phyloP scores from a whole-genome alignment of 2,329 filamentous ascomycete genomes.

The Cercospora sesami region DNA sequence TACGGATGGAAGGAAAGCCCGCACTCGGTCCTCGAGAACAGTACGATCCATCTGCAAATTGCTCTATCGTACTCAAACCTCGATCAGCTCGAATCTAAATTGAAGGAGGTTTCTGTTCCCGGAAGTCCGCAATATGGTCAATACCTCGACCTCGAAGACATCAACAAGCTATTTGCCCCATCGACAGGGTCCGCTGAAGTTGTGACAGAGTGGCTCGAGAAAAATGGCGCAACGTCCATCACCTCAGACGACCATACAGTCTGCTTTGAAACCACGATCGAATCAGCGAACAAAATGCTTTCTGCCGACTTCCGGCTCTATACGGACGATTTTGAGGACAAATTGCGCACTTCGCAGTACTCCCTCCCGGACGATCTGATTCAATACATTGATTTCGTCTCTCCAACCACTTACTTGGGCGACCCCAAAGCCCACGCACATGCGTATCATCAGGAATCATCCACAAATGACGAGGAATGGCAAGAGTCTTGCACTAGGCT shows the following conservation, averaged over 20 bases:
- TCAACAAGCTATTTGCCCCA: slow-evolving; percentile 48
- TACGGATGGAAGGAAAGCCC: background rate
- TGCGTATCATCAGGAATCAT: background rate
- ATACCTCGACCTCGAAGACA: slow-evolving; percentile 49
- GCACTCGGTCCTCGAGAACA: background rate
- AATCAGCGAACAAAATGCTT: slow-evolving; percentile 43
- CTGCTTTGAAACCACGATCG: slow-evolving; percentile 41
- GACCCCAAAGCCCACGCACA: background rate
- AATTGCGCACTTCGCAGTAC: slow-evolving; percentile 45
- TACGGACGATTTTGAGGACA: slow-evolving; percentile 38
- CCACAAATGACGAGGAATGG: background rate
- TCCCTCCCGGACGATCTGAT: slow-evolving; percentile 34
- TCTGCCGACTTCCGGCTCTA: slow-evolving; percentile 45
- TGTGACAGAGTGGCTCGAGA: slow-evolving; percentile 47
- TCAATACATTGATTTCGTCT: slow-evolving; percentile 33
- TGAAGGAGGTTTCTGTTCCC: slow-evolving; percentile 50
- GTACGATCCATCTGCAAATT: background rate
- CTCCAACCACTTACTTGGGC: slow-evolving; percentile 44
- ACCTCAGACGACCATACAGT: slow-evolving; percentile 41
- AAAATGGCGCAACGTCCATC: slow-evolving; percentile 41
- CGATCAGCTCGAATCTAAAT: slow-evolving; percentile 43
- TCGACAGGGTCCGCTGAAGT: slow-evolving; percentile 37
- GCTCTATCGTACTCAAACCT: slow-evolving; percentile 27
- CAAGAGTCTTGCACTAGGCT: background rate
- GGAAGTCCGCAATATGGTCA: slow-evolving; percentile 51